Percentiles rank a stretch among this genome's conserved stretches.
Conservation (phyloP, 495 filamentous ascomycete genomes). For the Parathielavia appendiculata region DNA sequence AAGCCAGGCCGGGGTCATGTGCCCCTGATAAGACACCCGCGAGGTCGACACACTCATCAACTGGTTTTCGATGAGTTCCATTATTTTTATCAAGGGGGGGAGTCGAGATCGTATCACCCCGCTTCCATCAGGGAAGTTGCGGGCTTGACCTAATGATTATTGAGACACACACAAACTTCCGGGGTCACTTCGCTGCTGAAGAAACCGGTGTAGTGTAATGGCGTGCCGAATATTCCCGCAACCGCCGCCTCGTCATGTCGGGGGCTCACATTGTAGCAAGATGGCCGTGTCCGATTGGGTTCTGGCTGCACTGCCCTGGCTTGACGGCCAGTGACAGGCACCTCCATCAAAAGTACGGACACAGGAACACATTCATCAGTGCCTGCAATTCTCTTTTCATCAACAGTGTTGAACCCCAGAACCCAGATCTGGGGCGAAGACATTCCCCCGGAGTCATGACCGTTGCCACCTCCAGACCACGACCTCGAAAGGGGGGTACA, state of each 20-base stretch:
- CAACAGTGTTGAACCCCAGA: conserved; percentile 4
- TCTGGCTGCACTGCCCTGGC: conserved; percentile 2
- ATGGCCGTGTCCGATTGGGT: not conserved
- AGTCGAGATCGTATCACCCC: not conserved
- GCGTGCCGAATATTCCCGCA: not conserved
- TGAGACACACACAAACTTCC: too few relatives aligned
- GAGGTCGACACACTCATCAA: not conserved
- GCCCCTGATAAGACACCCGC: conserved; percentile 1
- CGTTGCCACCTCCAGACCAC: conserved; percentile 8
- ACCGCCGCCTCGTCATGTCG: too few relatives aligned
- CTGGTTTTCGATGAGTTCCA: not conserved
- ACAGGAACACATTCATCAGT: too few relatives aligned
- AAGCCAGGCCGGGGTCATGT: conserved; percentile 14
- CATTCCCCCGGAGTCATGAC: not conserved
- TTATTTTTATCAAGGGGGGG: not conserved
- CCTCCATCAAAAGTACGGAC: too few relatives aligned
- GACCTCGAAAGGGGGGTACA: not conserved
- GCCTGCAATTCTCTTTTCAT: too few relatives aligned
- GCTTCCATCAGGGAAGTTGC: not conserved
- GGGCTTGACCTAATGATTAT: too few relatives aligned
- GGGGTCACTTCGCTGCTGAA: too few relatives aligned
- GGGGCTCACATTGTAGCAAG: too few relatives aligned
- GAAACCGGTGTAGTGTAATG: not conserved
- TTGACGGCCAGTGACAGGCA: not conserved
- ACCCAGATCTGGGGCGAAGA: not conserved